These are phyloP conservation scores for Daedaleopsis nitida DNA, from an alignment of 768 basidiomycete species.

Conservation along the genomic window DNA sequence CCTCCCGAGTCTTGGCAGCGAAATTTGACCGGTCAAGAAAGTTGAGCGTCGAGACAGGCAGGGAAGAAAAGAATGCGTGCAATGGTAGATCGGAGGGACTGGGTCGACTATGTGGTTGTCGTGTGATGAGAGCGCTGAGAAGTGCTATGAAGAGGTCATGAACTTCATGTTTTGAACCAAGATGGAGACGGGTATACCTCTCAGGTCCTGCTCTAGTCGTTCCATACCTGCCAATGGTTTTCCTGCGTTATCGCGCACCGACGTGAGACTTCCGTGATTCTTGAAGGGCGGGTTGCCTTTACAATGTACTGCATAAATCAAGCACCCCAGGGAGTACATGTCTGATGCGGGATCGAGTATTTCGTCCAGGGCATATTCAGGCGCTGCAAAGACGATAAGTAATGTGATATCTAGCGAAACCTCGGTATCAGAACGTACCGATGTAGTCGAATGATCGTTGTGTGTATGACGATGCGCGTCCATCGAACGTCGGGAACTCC, in stretches of 20 bases:
- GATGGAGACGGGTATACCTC: slow-evolving; percentile 47
- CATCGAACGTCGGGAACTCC: slow-evolving; percentile 90
- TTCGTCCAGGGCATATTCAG: slow-evolving; percentile 94
- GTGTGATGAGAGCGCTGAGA: slow-evolving; percentile 78
- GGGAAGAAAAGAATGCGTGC: slow-evolving; percentile 90
- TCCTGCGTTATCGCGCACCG: slow-evolving; percentile 69
- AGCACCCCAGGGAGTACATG: slow-evolving; percentile 89
- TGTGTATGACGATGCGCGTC: slow-evolving; percentile 72
- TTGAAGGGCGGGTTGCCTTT: slow-evolving; percentile 87
- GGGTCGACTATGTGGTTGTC: slow-evolving; percentile 71
- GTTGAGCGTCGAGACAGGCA: slow-evolving; percentile 94
- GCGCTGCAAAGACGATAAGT: slow-evolving; percentile 53
- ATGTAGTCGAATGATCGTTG: slow-evolving; percentile 96
- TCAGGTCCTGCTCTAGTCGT: slow-evolving; percentile 68
- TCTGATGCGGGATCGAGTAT: slow-evolving; percentile 85
- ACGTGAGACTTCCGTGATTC: slow-evolving; percentile 75
- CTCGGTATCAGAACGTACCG: slow-evolving; percentile 48
- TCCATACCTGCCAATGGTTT: slow-evolving; percentile 64
- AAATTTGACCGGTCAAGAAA: slow-evolving; percentile 97
- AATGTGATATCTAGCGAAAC: too few species aligned
- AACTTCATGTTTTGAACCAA: slow-evolving; percentile 5
- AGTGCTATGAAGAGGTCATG: slow-evolving; percentile 53
- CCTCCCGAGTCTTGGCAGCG: slow-evolving; percentile 90
- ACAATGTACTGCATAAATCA: slow-evolving; percentile 90
- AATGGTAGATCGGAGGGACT: slow-evolving; percentile 79